Conservation (phyloP, 164 flowering plant species). For the Protea cynaroides region DNA sequence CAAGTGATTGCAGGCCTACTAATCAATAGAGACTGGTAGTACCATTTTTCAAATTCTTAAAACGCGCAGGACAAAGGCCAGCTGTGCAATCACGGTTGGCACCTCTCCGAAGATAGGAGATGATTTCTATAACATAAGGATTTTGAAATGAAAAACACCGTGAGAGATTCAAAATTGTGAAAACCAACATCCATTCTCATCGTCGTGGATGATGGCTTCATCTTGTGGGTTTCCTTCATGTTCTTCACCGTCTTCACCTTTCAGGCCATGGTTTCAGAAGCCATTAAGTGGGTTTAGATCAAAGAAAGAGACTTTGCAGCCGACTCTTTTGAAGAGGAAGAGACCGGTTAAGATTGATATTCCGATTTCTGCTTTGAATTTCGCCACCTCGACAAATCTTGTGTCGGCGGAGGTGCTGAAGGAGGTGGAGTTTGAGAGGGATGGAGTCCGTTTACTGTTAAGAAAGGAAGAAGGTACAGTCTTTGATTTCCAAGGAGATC, state of each 20-base stretch:
- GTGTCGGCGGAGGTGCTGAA: constrained; percentile 10
- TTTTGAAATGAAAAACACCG: no score
- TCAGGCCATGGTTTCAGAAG: constrained; percentile 36
- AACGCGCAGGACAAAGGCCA: no score
- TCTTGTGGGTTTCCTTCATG: no score
- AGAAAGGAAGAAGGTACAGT: constrained; percentile 68
- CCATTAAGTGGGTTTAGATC: no score
- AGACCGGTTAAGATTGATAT: constrained; percentile 68
- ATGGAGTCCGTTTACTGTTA: constrained; percentile 70
- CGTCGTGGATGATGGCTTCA: constrained; percentile 7
- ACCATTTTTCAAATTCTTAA: no score
- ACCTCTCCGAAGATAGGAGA: no score
- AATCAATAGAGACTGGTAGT: no score
- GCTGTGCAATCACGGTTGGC: no score
- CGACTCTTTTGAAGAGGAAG: constrained; percentile 52
- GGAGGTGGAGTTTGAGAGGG: constrained; percentile 46
- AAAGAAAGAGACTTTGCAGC: constrained; percentile 14
- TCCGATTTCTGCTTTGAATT: constrained; percentile 39
- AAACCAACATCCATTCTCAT: constrained; percentile 9
- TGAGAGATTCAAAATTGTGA: no score
- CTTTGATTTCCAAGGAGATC: constrained; percentile 46
- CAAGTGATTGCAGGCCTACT: no score
- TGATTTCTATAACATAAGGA: no score
- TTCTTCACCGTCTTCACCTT: constrained; percentile 4
- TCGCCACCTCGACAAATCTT: constrained; percentile 17